These are phyloP conservation scores for Tremellales sp. DNA, from an alignment of 1,284 basidiomycete species.

Conservation along the genomic window DNA sequence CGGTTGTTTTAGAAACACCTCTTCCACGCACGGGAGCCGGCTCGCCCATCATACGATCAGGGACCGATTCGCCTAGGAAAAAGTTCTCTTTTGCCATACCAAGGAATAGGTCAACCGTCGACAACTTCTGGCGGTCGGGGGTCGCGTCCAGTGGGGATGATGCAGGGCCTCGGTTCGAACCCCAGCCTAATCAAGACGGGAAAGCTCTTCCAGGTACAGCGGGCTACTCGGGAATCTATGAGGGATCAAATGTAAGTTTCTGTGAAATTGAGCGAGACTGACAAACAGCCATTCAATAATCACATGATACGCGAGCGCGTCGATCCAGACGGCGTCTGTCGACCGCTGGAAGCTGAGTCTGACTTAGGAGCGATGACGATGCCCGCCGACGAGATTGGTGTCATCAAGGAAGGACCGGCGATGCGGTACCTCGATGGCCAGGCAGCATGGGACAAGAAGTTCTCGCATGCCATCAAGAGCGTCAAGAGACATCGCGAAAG, in stretches of 20 bases:
- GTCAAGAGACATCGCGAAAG: constrained; percentile 40
- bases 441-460: constrained; percentile 46
- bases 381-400: constrained; percentile 56
- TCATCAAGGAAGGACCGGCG: constrained; percentile 52
- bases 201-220: constrained; percentile 53
- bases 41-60: too few species aligned
- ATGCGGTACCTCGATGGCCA: constrained; percentile 48
- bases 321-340: constrained; percentile 67
- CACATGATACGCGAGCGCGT: constrained; percentile 85
- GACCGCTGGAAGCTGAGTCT: constrained; percentile 68
- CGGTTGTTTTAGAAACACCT: too few species aligned
- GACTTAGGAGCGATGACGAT: constrained; percentile 65
- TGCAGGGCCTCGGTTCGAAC: constrained; percentile 53
- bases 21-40: too few species aligned
- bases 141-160: constrained; percentile 51
- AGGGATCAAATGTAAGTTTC: constrained; percentile 52
- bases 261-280: neutral
- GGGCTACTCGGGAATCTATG: constrained; percentile 63
- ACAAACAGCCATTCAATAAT: constrained; percentile 42
- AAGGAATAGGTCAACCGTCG: too few species aligned
- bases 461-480: constrained; percentile 27
- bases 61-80: too few species aligned
- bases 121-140: too few species aligned
- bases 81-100: too few species aligned
- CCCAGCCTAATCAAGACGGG: constrained; percentile 22